Conservation (phyloP, 768 basidiomycete species). For the Russula sp. region DNA sequence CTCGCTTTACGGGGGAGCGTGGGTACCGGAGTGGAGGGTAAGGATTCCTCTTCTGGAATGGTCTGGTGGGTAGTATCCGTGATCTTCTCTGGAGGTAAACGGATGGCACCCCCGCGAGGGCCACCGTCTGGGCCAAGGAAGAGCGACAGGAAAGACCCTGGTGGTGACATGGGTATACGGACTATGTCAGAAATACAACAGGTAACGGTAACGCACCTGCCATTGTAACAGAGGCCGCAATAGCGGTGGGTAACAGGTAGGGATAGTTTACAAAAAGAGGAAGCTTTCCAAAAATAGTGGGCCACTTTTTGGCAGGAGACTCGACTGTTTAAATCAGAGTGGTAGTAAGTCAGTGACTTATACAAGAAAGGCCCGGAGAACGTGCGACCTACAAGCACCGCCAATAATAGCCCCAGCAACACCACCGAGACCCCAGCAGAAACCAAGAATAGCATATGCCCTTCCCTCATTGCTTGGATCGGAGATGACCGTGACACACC, state of each 20-base stretch:
- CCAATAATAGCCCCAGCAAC: conserved; percentile 84
- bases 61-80: conserved; percentile 32
- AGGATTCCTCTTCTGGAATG: conserved; percentile 62
- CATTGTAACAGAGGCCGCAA: conserved; percentile 73
- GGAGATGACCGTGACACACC: conserved; percentile 79
- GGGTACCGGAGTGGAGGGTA: conserved; percentile 39
- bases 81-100: conserved; percentile 70
- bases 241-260: conserved; percentile 79
- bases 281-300: conserved; percentile 56
- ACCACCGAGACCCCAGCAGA: conserved; percentile 97
- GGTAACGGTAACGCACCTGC: conserved; percentile 41
- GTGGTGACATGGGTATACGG: background rate
- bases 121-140: conserved; percentile 92
- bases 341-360: conserved; percentile 15
- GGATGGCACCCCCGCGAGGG: conserved; percentile 78
- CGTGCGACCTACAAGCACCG: conserved; percentile 55
- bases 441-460: conserved; percentile 91
- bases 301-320: conserved; percentile 83
- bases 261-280: conserved; percentile 73
- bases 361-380: background rate
- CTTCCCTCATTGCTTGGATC: conserved; percentile 89
- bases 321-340: conserved; percentile 50
- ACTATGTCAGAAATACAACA: background rate
- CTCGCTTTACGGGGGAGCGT: conserved; percentile 6
- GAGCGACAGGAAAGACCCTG: conserved; percentile 80